Conservation (phyloP, 2,329 filamentous ascomycete genomes). For the Clarireedia hainanense region DNA sequence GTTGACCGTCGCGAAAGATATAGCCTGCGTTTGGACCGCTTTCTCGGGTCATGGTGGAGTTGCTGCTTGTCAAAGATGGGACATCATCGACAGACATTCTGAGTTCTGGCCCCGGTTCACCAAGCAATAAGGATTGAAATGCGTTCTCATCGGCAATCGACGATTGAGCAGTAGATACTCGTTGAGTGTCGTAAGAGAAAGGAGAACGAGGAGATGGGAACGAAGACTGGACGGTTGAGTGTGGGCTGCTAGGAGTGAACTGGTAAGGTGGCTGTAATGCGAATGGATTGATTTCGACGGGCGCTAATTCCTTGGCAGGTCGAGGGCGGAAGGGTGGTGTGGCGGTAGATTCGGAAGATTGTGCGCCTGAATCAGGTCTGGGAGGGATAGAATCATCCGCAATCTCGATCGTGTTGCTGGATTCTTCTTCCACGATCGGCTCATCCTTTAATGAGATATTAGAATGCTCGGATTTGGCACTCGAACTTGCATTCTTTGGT, state of each 20-base stretch:
- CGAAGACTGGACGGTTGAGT: constrained; percentile 47
- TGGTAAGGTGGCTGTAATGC: constrained; percentile 35
- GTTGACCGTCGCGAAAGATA: constrained; percentile 47
- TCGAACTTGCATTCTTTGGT: constrained; percentile 29
- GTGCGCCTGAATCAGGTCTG: constrained; percentile 28
- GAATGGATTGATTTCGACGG: constrained; percentile 42
- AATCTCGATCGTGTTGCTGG: constrained; percentile 32
- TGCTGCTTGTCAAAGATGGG: constrained; percentile 67
- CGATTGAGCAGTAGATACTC: constrained; percentile 68
- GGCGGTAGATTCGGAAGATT: constrained; percentile 29
- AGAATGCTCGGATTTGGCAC: constrained; percentile 40
- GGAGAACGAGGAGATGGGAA: constrained; percentile 60
- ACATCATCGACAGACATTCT: constrained; percentile 67
- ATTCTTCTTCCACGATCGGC: constrained; percentile 40
- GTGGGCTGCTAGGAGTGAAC: constrained; percentile 52
- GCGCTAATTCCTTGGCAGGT: constrained; percentile 36
- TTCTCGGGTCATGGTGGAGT: constrained; percentile 67
- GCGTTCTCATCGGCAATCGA: constrained; percentile 64
- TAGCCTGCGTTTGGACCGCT: constrained; percentile 44
- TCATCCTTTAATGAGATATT: constrained; percentile 44
- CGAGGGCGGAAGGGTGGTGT: constrained; percentile 26
- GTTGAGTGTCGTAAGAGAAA: constrained; percentile 62
- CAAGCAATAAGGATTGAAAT: constrained; percentile 63
- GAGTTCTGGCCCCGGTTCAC: constrained; percentile 64
- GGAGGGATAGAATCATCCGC: constrained; percentile 32